Evolutionary conservation across 1,284 basidiomycete species (phyloP).

Genomic region (Austropuccinia psidii): DNA sequence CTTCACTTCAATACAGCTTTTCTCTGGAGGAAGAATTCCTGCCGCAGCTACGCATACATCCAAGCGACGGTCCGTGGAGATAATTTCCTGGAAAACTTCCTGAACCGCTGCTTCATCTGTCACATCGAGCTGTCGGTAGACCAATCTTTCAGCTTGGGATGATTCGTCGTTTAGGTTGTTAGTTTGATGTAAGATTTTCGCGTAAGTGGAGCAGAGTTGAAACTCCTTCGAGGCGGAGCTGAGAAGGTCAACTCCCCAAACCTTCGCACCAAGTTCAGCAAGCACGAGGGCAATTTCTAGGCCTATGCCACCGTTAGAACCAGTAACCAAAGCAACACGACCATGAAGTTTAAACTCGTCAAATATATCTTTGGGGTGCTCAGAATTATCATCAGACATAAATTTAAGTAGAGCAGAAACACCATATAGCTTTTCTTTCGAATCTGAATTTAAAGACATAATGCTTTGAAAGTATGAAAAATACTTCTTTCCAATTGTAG

Average conservation of each 20-base stretch:
- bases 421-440: background rate
- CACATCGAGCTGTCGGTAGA: constrained; percentile 57
- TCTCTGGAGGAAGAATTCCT: constrained; percentile 59
- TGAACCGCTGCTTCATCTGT: constrained; percentile 55
- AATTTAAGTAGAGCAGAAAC: background rate
- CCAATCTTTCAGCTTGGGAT: constrained; percentile 57
- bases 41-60: constrained; percentile 70
- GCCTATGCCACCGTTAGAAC: constrained; percentile 70
- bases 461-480: too few relatives aligned
- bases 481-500: too few relatives aligned
- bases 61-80: constrained; percentile 53
- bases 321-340: constrained; percentile 67
- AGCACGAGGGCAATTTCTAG: constrained; percentile 71
- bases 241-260: constrained; percentile 70
- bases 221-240: constrained; percentile 61
- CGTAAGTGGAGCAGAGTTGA: constrained; percentile 55
- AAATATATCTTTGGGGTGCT: constrained; percentile 51
- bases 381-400: background rate
- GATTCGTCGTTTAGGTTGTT: constrained; percentile 62
- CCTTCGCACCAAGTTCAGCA: constrained; percentile 66
- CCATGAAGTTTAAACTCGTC: constrained; percentile 67
- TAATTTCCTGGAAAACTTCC: constrained; percentile 46
- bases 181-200: constrained; percentile 51
- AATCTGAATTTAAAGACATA: background rate
- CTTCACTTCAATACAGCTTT: constrained; percentile 62